A percentile compares a stretch with the other conserved stretches of the same genome.
Conservation (phyloP, 805 yeast genomes). For the Candida berthetii region DNA sequence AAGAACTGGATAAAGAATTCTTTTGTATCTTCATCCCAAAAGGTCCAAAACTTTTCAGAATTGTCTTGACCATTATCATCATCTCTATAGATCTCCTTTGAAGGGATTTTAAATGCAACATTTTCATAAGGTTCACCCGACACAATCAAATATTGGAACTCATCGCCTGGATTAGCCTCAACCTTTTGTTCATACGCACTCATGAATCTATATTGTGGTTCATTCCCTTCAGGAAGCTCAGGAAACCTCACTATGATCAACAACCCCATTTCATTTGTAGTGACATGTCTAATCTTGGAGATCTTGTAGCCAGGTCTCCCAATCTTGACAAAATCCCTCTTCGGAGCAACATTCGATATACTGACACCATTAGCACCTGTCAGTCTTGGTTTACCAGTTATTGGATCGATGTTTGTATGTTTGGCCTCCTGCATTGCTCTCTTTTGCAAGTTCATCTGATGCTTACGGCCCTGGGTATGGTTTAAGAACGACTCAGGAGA, state of each 20-base stretch:
- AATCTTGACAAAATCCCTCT: conserved; percentile 47
- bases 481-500: conserved; percentile 77
- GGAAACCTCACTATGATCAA: conserved; percentile 55
- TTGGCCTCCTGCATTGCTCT: conserved; percentile 33
- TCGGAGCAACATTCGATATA: conserved; percentile 17
- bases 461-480: conserved; percentile 82
- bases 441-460: conserved; percentile 63
- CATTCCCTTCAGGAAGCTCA: conserved; percentile 33
- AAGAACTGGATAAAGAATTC: conserved; percentile 69
- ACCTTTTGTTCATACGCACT: conserved; percentile 62
- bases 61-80: conserved; percentile 27
- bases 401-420: conserved; percentile 1
- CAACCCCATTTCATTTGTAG: conserved; percentile 55
- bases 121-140: conserved; percentile 92
- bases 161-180: conserved; percentile 39
- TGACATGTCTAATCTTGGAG: conserved; percentile 61
- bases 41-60: conserved; percentile 46
- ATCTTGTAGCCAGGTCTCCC: conserved; percentile 72
- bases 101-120: conserved; percentile 69
- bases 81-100: conserved; percentile 40
- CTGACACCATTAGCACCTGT: conserved; percentile 9
- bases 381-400: conserved; percentile 22
- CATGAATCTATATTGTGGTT: conserved; percentile 72
- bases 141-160: conserved; percentile 65
- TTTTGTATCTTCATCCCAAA: conserved; percentile 66